Conservation (phyloP, 768 basidiomycete species). For the Asterophora lycoperdoides region DNA sequence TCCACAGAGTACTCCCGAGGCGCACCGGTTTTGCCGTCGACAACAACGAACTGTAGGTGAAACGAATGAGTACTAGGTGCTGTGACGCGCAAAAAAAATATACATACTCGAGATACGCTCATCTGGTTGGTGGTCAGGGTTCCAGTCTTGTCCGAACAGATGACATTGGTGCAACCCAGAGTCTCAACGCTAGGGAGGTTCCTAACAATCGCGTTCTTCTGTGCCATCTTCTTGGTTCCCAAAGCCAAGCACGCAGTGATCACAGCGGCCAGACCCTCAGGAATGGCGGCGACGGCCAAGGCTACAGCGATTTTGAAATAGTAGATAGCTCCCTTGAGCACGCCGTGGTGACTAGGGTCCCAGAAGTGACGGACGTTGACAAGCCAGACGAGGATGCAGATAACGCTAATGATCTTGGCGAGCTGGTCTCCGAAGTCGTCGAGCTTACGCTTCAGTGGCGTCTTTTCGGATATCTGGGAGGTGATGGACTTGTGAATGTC, state of each 20-base stretch:
- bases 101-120: conserved; percentile 78
- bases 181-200: conserved; percentile 97
- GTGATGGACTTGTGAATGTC: conserved; percentile 97
- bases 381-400: conserved; percentile 96
- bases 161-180: conserved; percentile 95
- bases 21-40: conserved; percentile 48
- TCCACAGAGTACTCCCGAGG: conserved; percentile 76
- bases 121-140: conserved; percentile 96
- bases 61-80: conserved; percentile 3
- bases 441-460: conserved; percentile 92
- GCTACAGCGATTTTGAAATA: conserved; percentile 99
- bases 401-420: conserved; percentile 95
- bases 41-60: conserved; percentile 62
- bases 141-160: conserved; percentile 98
- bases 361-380: conserved; percentile 96
- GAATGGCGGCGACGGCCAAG: conserved; percentile 97
- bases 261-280: conserved; percentile 96
- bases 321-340: conserved; percentile 90
- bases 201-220: conserved; percentile 96
- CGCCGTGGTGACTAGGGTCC: conserved; percentile 91
- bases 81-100: neutral
- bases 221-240: conserved; percentile 99
- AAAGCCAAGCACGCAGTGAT: conserved; percentile 96
- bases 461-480: conserved; percentile 91
- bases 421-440: conserved; percentile 98